Evolutionary conservation across 2,329 filamentous ascomycete genomes (phyloP), one percentile per base, ranked within the genome.

Genomic region (Colletotrichum eleusines): DNA sequence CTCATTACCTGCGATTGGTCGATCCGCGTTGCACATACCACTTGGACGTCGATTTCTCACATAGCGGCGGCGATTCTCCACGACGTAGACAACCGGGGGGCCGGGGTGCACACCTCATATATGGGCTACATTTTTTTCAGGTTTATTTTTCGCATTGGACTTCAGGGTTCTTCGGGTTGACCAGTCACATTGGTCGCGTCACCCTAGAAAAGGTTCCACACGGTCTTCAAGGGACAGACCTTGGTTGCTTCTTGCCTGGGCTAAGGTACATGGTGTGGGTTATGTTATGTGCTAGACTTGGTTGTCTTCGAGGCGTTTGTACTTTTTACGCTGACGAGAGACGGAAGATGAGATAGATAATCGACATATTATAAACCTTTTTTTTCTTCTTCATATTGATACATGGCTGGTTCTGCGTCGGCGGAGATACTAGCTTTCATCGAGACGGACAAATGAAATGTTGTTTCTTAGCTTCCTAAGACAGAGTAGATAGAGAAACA

Each of bases 11-110:
- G 59, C 65, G 46, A 33, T 59, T 63, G 44, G 38, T 51, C 53
- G 42, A 58, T 16, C 64, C 46, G 44, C 69, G 35, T 63, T 68
- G 64, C 69, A 71, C 44, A 69, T 69, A 69, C 46, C 54, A 23
- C 40, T 69, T 28, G 31, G 46, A 31, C 46, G 69, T 28, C 59
- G 46, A 28, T 40, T 59, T 63, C 35, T 31, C 48, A 44, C 55
- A 28, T 5, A 31, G 46, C 53, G 50, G 38, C 53, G 53, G 42
- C 51, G 53, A 26, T 40, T 33, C 46, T 54, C 54, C 16, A 63
- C 58, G 59, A 63, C 51, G 58, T 63, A 63, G 59, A 71, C 23
- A 58, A 50, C 31, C 28, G 53, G 28, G 4, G 42, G 11, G 51
- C 42, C 38, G 31, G 18, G 48, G 44, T 59, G 58, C 35, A 54